A percentile compares a stretch with the other conserved stretches of the same genome.
phyloP scores from a whole-genome alignment of 2,329 filamentous ascomycete species.

The Aspergillus sojae region DNA sequence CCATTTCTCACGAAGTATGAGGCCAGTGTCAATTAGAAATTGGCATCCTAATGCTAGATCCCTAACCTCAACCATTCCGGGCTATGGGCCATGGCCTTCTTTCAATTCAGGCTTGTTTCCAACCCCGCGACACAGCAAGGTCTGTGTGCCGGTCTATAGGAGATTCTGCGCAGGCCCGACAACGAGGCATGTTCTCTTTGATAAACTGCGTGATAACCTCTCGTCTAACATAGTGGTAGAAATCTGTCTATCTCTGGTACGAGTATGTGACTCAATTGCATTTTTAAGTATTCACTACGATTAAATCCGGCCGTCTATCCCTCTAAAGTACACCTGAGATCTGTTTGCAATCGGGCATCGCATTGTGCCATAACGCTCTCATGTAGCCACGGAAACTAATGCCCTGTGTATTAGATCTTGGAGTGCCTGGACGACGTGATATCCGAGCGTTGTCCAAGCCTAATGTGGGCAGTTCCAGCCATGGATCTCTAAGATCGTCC shows the following conservation, averaged over 20 bases:
- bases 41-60: conserved; percentile 18
- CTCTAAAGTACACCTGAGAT: neutral
- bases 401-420: neutral
- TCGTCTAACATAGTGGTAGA: conserved; percentile 20
- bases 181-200: conserved; percentile 22
- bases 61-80: conserved; percentile 9
- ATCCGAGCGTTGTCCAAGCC: neutral
- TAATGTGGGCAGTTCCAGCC: neutral
- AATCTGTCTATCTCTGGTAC: conserved; percentile 13
- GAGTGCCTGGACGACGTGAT: neutral
- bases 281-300: neutral
- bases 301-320: neutral
- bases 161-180: conserved; percentile 12
- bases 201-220: conserved; percentile 1
- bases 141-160: neutral
- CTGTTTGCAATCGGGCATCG: neutral
- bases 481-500: conserved; percentile 10
- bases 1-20: conserved; percentile 14
- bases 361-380: too few species aligned
- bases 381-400: neutral
- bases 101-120: neutral
- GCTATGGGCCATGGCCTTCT: conserved; percentile 2
- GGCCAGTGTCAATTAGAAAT: conserved; percentile 1
- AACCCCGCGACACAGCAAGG: conserved; percentile 1
- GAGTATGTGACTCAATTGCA: conserved; percentile 1